Evolutionary conservation across 805 yeast species (phyloP).

Genomic region (Saccharomycopsis malanga): DNA sequence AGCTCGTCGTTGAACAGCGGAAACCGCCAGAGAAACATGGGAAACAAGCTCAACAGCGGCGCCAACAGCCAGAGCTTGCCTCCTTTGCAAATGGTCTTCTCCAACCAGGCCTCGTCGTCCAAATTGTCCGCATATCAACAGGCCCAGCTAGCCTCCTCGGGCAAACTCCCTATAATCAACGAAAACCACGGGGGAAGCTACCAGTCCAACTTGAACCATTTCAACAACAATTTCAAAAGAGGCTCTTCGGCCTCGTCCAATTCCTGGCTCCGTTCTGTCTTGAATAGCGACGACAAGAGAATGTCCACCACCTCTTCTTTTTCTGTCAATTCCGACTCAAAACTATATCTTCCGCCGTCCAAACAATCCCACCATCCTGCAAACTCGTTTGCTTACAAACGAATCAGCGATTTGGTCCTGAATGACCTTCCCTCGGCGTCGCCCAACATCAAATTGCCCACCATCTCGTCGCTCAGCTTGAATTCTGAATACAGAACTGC

Average conservation of each 20-base stretch:
- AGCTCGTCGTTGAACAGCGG: slow-evolving; percentile 10
- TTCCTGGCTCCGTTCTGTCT: slow-evolving; percentile 10
- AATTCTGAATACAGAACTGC: slow-evolving; percentile 3
- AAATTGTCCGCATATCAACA: slow-evolving; percentile 21
- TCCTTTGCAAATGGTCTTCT: slow-evolving; percentile 11
- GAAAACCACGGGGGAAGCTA: slow-evolving; percentile 8
- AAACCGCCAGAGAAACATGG: neutral
- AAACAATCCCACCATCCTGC: slow-evolving; percentile 1
- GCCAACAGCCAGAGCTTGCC: slow-evolving; percentile 9
- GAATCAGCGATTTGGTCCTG: slow-evolving; percentile 12
- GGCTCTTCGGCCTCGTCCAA: slow-evolving; percentile 8
- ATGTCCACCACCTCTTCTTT: slow-evolving; percentile 15
- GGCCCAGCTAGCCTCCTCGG: slow-evolving; percentile 18
- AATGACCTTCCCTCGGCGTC: neutral
- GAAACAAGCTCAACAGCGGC: neutral
- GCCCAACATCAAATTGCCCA: slow-evolving; percentile 5
- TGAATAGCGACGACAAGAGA: slow-evolving; percentile 18
- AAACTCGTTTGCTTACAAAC: neutral
- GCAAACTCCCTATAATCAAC: slow-evolving; percentile 17
- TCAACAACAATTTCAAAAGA: slow-evolving; percentile 4
- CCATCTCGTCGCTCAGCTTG: slow-evolving; percentile 14
- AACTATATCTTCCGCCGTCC: slow-evolving; percentile 16
- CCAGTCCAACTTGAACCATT: slow-evolving; percentile 1
- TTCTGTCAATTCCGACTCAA: slow-evolving; percentile 18
- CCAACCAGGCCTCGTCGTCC: slow-evolving; percentile 10